Evolutionary conservation across 352 stramenopile species (phyloP).

Genomic region (Pythium phragmitis): DNA sequence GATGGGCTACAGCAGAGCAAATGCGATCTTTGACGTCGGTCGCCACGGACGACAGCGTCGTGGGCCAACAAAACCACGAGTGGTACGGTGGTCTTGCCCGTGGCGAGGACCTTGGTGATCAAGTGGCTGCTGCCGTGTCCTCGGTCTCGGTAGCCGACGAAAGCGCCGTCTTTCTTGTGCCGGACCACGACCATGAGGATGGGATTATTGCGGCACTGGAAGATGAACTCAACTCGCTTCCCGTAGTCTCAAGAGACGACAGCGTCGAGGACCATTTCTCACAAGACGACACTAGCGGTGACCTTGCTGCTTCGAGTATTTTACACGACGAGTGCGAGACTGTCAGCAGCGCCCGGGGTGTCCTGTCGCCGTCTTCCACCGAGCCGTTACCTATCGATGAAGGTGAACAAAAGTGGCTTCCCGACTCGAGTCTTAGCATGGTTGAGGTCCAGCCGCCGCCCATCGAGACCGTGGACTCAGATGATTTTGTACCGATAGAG

Average conservation of each 20-base stretch:
- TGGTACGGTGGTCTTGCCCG: background rate
- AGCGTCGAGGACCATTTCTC: no score
- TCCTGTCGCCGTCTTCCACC: no score
- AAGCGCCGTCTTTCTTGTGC: background rate
- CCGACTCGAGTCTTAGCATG: background rate
- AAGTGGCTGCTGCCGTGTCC: background rate
- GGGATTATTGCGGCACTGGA: background rate
- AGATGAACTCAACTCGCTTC: no score
- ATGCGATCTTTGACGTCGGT: background rate
- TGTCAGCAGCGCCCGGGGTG: no score
- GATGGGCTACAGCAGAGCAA: background rate
- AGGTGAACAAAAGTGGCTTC: background rate
- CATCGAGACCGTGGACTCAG: background rate
- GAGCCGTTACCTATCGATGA: no score
- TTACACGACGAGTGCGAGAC: no score
- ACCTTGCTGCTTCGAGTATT: no score
- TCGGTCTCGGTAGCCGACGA: background rate
- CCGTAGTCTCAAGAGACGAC: no score
- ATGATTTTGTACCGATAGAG: background rate
- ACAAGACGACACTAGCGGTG: no score
- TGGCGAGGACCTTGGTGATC: background rate
- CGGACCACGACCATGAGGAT: background rate
- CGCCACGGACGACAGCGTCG: background rate
- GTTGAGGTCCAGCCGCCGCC: background rate
- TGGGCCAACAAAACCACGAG: background rate